Evolutionary conservation across 176 grass and related monocot species (phyloP).

Genomic region (Pontederia crassipes): DNA sequence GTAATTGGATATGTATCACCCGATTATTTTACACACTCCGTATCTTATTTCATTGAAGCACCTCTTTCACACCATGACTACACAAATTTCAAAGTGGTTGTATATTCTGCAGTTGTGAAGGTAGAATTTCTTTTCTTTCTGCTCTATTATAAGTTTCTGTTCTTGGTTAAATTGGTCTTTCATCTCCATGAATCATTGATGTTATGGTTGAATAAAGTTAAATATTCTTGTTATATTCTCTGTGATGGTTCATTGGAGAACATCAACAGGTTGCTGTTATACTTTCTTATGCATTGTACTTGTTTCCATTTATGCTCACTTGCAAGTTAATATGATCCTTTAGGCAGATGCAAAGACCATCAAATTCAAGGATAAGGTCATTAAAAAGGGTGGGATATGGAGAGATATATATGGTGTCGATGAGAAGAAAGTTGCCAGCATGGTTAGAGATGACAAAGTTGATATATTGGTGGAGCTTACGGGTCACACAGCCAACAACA

Average conservation of each 20-base stretch:
- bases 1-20: conserved; percentile 88
- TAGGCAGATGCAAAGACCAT: conserved; percentile 98
- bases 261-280: too few relatives aligned
- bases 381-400: conserved; percentile 89
- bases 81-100: conserved; percentile 71
- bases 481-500: conserved; percentile 97
- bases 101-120: conserved; percentile 97
- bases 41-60: conserved; percentile 98
- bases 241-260: too few relatives aligned
- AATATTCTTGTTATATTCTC: too few relatives aligned
- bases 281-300: too few relatives aligned
- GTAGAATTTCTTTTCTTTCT: conserved; percentile 34
- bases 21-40: conserved; percentile 98
- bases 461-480: conserved; percentile 99
- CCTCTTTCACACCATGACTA: conserved; percentile 81
- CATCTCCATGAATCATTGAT: neutral
- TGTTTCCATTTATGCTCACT: conserved; percentile 6
- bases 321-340: conserved; percentile 25
- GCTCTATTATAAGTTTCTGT: conserved; percentile 5
- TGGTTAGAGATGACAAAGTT: conserved; percentile 94
- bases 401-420: conserved; percentile 95
- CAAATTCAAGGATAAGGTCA: conserved; percentile 91
- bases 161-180: neutral
- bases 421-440: conserved; percentile 78
- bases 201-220: too few relatives aligned